Conservation (phyloP, 1,139 yeast species). For the Blastobotrys raffinosifermentans region DNA sequence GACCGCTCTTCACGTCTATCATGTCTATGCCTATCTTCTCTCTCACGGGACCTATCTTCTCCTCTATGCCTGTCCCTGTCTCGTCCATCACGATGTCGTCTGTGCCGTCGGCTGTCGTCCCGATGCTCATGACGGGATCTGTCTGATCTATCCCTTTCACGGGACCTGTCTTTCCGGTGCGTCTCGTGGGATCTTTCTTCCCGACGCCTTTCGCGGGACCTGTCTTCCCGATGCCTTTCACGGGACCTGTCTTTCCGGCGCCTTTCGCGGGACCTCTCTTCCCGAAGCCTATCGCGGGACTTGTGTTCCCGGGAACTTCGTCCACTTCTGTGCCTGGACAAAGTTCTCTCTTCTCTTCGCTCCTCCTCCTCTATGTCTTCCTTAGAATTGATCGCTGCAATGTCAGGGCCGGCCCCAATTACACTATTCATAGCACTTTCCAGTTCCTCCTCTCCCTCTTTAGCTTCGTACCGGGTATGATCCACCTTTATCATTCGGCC, state of each 20-base stretch:
- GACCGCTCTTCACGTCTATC: conserved; percentile 2
- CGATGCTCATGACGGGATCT: too few relatives aligned
- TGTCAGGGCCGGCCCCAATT: too few relatives aligned
- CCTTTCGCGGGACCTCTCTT: background rate
- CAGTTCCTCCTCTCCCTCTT: conserved; percentile 41
- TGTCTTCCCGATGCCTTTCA: background rate
- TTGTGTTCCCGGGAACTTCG: background rate
- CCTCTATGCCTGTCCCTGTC: conserved; percentile 2
- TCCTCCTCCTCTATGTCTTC: conserved; percentile 6
- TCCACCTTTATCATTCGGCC: conserved; percentile 64
- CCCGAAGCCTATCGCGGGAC: conserved; percentile 1
- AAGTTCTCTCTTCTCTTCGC: conserved; percentile 1
- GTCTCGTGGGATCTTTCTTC: too few relatives aligned
- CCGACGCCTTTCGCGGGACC: too few relatives aligned
- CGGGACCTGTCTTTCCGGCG: conserved; percentile 3
- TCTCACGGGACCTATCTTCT: background rate
- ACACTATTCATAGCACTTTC: conserved; percentile 3
- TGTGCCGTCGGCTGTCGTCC: too few relatives aligned
- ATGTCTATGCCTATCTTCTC: conserved; percentile 1
- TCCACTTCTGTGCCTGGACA: conserved; percentile 1
- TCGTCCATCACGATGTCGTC: conserved; percentile 1
- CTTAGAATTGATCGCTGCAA: conserved; percentile 3
- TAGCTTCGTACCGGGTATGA: conserved; percentile 62
- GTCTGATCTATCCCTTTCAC: too few relatives aligned
- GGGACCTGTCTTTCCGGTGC: too few relatives aligned